phyloP scores from a whole-genome alignment of 2,329 filamentous ascomycete genomes.

The Hypoxylon sp. region DNA sequence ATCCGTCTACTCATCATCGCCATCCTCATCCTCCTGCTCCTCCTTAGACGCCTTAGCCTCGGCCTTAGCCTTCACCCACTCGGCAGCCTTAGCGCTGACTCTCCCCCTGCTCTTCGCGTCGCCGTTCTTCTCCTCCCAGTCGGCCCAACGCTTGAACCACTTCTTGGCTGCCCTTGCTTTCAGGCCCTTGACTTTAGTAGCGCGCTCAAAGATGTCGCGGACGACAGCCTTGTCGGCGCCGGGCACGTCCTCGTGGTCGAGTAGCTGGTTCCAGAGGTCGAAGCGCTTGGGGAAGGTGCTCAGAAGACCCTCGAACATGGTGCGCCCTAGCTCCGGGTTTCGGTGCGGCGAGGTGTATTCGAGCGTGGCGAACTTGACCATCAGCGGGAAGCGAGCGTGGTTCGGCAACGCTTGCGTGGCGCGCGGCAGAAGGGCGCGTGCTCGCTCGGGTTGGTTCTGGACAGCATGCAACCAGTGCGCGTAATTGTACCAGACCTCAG shows the following conservation, averaged over 20 bases:
- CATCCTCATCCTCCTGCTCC: constrained; percentile 55
- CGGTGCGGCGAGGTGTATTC: constrained; percentile 90
- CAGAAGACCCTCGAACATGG: constrained; percentile 91
- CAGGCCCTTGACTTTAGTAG: constrained; percentile 76
- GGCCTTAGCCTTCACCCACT: constrained; percentile 73
- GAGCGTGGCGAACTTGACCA: constrained; percentile 89
- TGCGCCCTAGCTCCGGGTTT: constrained; percentile 90
- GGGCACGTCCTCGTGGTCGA: constrained; percentile 83
- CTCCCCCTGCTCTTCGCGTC: constrained; percentile 78
- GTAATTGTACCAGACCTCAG: constrained; percentile 93
- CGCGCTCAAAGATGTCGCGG: constrained; percentile 85
- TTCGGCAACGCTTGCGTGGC: constrained; percentile 86
- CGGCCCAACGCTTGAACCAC: constrained; percentile 93
- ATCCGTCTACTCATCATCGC: constrained; percentile 46
- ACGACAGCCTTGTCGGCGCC: constrained; percentile 69
- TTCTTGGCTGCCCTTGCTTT: constrained; percentile 87
- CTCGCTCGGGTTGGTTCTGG: constrained; percentile 77
- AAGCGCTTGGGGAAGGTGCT: constrained; percentile 89
- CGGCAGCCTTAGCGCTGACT: constrained; percentile 78
- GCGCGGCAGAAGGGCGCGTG: constrained; percentile 82
- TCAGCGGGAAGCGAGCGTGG: constrained; percentile 77
- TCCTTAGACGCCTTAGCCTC: constrained; percentile 56
- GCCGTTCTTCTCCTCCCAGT: constrained; percentile 85
- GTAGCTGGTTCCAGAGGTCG: constrained; percentile 92
- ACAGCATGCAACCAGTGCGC: constrained; percentile 91